Evolutionary conservation across 2,329 filamentous ascomycete genomes (phyloP), one percentile per base, ranked within the genome.

Genomic region (Coniochaeta prunicola): DNA sequence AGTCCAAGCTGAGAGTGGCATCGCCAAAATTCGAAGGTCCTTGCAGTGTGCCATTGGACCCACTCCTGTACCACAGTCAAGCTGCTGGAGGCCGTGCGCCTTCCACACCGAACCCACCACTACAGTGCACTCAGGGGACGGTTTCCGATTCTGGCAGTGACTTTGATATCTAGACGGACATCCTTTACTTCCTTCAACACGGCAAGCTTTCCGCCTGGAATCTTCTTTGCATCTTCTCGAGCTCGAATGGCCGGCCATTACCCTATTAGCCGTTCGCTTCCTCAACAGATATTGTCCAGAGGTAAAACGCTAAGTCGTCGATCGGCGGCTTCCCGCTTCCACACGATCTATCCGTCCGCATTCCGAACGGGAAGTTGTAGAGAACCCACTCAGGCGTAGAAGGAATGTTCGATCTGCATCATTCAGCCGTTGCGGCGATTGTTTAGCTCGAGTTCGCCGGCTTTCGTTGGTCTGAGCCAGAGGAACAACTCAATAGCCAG

Each of bases 241-340:
- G 17, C 10, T 38, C 36, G 36, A 38, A 17, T n/a, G 15, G 36
- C 17, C 6, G 31, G 17, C 13, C 7, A 36, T n/a, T 38, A 38
- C 36, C 33, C 38, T 57, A 57, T 48, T 53, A 30, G 21, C 48
- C 21, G 30, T 33, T 53, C 48, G 26, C 48, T 45, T 24, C 40
- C 40, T 30, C 48, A 19, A 15, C 48, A 53, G 30, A 53, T 15
- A 53, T 30, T 50, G 7, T 6, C 31, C 58, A 21, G 17, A 56
- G 34, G 36, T n/a, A 45, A 58, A 56, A 59, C 58, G 58, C 53
- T 54, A 59, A 56, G 58, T 34, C 58, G 50, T 28, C 26, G 58
- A 59, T 59, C 58, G 24, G 50, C 58, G 21, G 58, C 53, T 30
- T 45, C 19, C 40, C 40, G 40, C 40, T 24, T 10, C 3, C 19